Evolutionary conservation across 305 asterid genomes (phyloP).

Genomic region (Plantago coronopus): DNA sequence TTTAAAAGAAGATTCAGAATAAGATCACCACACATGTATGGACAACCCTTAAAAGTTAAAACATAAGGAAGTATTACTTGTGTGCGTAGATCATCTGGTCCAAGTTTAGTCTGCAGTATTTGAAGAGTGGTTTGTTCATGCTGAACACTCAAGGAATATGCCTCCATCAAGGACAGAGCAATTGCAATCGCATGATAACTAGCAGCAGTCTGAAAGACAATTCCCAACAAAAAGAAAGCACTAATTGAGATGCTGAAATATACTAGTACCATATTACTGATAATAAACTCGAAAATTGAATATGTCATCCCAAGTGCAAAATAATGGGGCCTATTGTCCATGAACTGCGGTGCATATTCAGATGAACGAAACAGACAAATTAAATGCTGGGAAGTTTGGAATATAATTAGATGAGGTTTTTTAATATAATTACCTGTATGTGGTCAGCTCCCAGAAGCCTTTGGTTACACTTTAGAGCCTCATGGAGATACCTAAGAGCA

Average conservation of each 20-base stretch:
- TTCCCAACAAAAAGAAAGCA: slow-evolving; percentile 6
- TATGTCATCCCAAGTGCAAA: not conserved
- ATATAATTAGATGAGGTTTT: not conserved
- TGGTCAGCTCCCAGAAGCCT: slow-evolving; percentile 95
- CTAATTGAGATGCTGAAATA: slow-evolving; percentile 14
- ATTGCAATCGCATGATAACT: slow-evolving; percentile 91
- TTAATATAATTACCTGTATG: slow-evolving; percentile 51
- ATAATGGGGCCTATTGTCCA: not conserved
- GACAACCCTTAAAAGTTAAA: slow-evolving; percentile 24
- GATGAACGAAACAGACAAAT: not conserved
- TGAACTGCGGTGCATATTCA: not conserved
- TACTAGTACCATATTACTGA: not conserved
- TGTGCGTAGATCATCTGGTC: slow-evolving; percentile 84
- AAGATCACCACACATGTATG: slow-evolving; percentile 20
- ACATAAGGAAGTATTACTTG: slow-evolving; percentile 45
- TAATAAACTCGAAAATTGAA: not conserved
- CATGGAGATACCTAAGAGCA: slow-evolving; percentile 90
- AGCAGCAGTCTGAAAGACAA: slow-evolving; percentile 68
- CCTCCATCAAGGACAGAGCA: slow-evolving; percentile 93
- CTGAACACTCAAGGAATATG: slow-evolving; percentile 82
- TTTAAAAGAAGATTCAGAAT: slow-evolving; percentile 27
- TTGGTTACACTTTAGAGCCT: slow-evolving; percentile 94
- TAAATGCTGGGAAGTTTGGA: not conserved
- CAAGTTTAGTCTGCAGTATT: slow-evolving; percentile 79
- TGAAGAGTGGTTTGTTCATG: slow-evolving; percentile 91